Base-by-base conservation (phyloP, 176 grass and related monocot genomes). In the Areca catechu region DNA sequence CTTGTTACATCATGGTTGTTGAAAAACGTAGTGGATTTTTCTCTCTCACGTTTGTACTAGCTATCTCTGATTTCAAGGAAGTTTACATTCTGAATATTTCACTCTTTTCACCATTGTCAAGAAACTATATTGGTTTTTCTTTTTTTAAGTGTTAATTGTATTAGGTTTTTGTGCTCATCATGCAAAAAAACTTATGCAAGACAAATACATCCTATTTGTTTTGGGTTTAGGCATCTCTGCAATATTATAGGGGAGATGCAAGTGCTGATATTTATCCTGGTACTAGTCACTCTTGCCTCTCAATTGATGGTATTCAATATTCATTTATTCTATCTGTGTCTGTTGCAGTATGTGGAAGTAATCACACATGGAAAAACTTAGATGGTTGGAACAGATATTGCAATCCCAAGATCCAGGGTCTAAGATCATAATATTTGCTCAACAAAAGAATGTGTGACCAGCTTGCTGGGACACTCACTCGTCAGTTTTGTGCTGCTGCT, bases 401-500 rank as follows among this genome's bases (percentile, higher is more conserved):
- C 79, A 88, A 54, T 88, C 78, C 51, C 84, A 98, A 65, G 93
- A 89, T 70, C 77, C 87, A 62, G 87, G 83, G 49, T 73, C 93
- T 16, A 98, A 98, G 71, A 56, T 92, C 49, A 25, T 98, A 68
- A 83, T 98, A 88, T 98, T 74, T 98, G 93, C 73, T 87, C 88
- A 27, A 98, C 93, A 22, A 98, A 98, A 86, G 93, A 55, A 92
- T 98, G 93, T 98, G 93, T 49, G 93, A 98, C 52, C 84, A 88
- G 62, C 93, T 98, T 15, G 48, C 93, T 17, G 69, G 81, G 28
- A 85, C 68, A 20, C 87, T 98, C 12, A 64, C 71, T 27, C 85
- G 87, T 50, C 85, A 89, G 56, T 98, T 88, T 67, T 75, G 80
- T 48, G 93, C 88, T 48, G 51, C 84, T 55, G 93, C 88, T 61